Conservation (phyloP, 176 grass and related monocot species). For the Typha latifolia region DNA sequence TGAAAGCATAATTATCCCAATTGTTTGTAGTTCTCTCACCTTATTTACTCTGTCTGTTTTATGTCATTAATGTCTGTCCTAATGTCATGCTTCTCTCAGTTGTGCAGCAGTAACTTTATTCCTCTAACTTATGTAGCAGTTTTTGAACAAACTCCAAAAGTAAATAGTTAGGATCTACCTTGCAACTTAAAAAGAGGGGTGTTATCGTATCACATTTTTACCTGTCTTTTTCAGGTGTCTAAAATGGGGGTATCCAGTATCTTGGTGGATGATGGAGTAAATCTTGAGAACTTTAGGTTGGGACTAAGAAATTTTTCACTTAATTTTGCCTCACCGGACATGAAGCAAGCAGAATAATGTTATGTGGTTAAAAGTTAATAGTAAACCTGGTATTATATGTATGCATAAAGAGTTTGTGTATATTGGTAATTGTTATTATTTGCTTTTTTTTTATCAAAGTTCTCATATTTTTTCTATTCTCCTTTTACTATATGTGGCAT, state of each 20-base stretch:
- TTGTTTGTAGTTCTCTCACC: too few species aligned
- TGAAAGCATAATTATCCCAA: too few species aligned
- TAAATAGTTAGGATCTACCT: neutral
- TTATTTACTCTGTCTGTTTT: too few species aligned
- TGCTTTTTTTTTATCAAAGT: neutral
- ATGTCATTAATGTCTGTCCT: too few species aligned
- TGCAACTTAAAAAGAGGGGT: neutral
- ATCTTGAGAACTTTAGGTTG: slow-evolving; percentile 76
- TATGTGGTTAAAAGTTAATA: neutral
- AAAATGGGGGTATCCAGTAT: slow-evolving; percentile 78
- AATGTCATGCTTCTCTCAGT: too few species aligned
- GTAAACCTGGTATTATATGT: neutral
- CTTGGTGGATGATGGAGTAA: slow-evolving; percentile 67
- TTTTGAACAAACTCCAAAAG: neutral
- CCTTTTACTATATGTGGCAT: neutral
- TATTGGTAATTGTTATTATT: neutral
- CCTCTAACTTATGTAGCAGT: neutral
- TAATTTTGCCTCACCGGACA: slow-evolving; percentile 17
- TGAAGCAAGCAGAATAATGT: slow-evolving; percentile 19
- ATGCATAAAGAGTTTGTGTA: neutral
- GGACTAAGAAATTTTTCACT: slow-evolving; percentile 62
- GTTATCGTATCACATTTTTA: slow-evolving; percentile 6
- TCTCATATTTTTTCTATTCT: neutral
- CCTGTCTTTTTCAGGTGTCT: slow-evolving; percentile 45
- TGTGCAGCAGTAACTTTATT: too few species aligned